Percentiles rank a stretch among this genome's conserved stretches.
Evolutionary conservation across 2,329 filamentous ascomycete species (phyloP).

Genomic region (Diplocarpon mali): DNA sequence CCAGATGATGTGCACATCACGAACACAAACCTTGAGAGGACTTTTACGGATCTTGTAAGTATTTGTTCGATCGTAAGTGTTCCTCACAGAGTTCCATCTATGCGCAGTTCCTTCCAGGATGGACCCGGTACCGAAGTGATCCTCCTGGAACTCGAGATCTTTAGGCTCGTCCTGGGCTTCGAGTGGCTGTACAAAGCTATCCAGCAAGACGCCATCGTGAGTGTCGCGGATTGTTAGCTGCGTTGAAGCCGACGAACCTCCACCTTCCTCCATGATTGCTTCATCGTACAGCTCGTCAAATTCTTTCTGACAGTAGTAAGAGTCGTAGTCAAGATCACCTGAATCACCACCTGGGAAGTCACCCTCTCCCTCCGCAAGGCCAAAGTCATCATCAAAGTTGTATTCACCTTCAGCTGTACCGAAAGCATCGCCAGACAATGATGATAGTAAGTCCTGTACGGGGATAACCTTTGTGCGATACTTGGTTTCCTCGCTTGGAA

Average conservation of each 20-base stretch:
- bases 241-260: conserved; percentile 18
- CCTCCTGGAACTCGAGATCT: conserved; percentile 59
- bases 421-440: conserved; percentile 81
- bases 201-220: conserved; percentile 35
- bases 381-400: conserved; percentile 54
- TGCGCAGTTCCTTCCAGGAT: conserved; percentile 56
- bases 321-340: conserved; percentile 31
- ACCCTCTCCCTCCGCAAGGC: conserved; percentile 36
- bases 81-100: conserved; percentile 69
- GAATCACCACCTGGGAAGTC: conserved; percentile 32
- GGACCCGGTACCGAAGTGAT: conserved; percentile 60
- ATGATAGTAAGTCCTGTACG: conserved; percentile 78
- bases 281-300: conserved; percentile 20
- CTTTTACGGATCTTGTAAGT: conserved; percentile 50
- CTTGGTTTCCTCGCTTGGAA: conserved; percentile 71
- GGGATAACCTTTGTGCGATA: conserved; percentile 82
- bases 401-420: conserved; percentile 49
- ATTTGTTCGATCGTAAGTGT: conserved; percentile 60
- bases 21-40: conserved; percentile 66
- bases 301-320: conserved; percentile 37
- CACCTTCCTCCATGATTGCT: conserved; percentile 29
- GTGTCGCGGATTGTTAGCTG: conserved; percentile 30
- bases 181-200: conserved; percentile 30
- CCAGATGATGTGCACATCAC: conserved; percentile 91
- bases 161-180: conserved; percentile 36